These are phyloP conservation scores for Capsicum pubescens DNA, from an alignment of 257 asterid genomes.

Conservation along the genomic window DNA sequence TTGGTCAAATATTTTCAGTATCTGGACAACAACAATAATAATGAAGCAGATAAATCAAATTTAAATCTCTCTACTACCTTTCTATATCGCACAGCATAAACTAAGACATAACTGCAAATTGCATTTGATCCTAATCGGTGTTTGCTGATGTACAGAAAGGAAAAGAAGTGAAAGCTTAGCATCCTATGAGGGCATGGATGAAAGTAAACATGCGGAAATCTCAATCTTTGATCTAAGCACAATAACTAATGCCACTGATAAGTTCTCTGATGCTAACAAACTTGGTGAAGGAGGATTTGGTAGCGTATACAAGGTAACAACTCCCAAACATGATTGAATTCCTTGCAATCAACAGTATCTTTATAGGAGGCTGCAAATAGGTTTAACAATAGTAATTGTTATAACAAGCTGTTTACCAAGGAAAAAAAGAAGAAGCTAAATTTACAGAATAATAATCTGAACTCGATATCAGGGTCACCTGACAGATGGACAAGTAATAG, in stretches of 20 bases:
- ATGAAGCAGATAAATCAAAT: background rate
- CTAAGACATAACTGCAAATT: background rate
- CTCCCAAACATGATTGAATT: background rate
- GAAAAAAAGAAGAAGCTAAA: background rate
- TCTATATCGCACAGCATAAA: background rate
- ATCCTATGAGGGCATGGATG: constrained; percentile 26
- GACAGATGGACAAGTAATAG: constrained; percentile 38
- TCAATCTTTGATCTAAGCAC: constrained; percentile 30
- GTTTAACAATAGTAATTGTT: background rate
- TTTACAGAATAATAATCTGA: background rate
- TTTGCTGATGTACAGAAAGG: background rate
- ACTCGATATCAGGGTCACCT: constrained; percentile 36
- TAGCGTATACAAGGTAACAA: constrained; percentile 45
- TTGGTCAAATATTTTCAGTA: background rate
- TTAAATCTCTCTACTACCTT: background rate
- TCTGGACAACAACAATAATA: background rate
- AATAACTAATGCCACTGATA: constrained; percentile 37
- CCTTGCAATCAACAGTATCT: background rate
- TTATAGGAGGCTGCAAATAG: background rate
- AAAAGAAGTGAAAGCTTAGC: constrained; percentile 11
- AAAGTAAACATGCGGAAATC: constrained; percentile 20
- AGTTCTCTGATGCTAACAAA: constrained; percentile 36
- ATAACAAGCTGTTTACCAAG: background rate
- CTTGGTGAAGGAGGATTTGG: constrained; percentile 51
- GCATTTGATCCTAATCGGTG: background rate